Base-by-base conservation (phyloP, 2,329 filamentous ascomycete genomes). In the Aureobasidium sp. region DNA sequence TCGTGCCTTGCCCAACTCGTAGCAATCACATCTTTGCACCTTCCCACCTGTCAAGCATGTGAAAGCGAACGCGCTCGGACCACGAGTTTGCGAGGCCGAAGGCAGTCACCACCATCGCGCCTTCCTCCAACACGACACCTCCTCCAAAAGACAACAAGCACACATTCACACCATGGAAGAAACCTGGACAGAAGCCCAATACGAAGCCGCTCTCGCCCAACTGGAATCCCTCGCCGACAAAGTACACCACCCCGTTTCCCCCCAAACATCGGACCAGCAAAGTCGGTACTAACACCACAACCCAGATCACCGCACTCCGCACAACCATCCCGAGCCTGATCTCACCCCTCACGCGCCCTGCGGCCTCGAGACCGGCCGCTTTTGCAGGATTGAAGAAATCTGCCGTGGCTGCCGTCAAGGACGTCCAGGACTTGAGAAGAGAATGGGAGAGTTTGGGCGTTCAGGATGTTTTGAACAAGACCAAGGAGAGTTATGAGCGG, bases 201-300 rank as follows among this genome's bases (percentile, higher is more conserved):
- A 67, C 57, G 66, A 65, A 59, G 64, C 66, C 54, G 71, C 71
- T 2, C 70, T 77, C 35, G 70, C 70, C 29, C 67, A 70, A 40
- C 64, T 76, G 17, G 71, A 74, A 58, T 60, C 64, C 35, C 63
- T 76, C 3, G 70, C 74, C 57, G 63, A 68, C 37, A 68, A 74
- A 62, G 73, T 72, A 57, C 21, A 55, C 42, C 21, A 14, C 16
- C 21, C 12, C 6, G 34, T 14, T 17, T 17, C 41, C 25, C n/a
- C 22, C 27, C 25, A 30, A 22, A 4, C 34, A 27, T 17, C 24
- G 8, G 37, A 39, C 24, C 21, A 29, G 19, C 21, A 41, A 4
- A 7, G 17, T 8, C 39, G 29, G 22, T 37, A 54, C 49, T 34
- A 29, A 40, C 29, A 19, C 0, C 34, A 1, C 8, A 16, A 21